phyloP scores from a whole-genome alignment of 2,329 filamentous ascomycete genomes.

The Sporothrix protearum region DNA sequence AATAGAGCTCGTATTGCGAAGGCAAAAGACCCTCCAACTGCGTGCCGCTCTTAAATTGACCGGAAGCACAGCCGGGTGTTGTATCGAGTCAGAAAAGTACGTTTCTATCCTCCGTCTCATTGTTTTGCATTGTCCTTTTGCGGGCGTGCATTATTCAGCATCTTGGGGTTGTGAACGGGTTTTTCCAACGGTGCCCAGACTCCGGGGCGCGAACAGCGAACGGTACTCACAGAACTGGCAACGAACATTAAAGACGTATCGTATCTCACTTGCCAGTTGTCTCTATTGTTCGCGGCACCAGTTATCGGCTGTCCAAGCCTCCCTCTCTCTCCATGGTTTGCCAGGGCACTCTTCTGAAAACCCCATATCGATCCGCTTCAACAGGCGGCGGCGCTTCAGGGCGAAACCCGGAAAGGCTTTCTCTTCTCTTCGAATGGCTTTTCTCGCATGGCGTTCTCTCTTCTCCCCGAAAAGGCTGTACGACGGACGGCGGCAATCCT shows the following conservation, averaged over 20 bases:
- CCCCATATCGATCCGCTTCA: slow-evolving; percentile 1
- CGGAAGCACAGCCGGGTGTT: neutral
- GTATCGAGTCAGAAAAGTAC: neutral
- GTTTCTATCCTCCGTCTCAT: neutral
- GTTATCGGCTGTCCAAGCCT: too few relatives aligned
- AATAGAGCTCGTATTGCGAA: neutral
- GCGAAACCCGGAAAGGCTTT: neutral
- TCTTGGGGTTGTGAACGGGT: neutral
- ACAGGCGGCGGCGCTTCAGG: neutral
- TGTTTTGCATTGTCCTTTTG: neutral
- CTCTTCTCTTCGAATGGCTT: neutral
- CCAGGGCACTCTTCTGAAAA: neutral
- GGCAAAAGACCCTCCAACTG: neutral
- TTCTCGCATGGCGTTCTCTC: neutral
- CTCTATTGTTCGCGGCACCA: neutral
- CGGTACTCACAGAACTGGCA: neutral
- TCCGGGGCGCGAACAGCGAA: neutral
- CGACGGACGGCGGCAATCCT: slow-evolving; percentile 9
- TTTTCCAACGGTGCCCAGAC: neutral
- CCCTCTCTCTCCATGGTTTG: neutral
- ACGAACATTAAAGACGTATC: neutral
- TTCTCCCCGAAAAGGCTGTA: neutral
- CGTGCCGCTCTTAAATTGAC: neutral
- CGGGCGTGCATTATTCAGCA: slow-evolving; percentile 3
- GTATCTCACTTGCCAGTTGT: neutral